Base-by-base conservation (phyloP, 352 stramenopile genomes). In the Pythium vanterpoolii region DNA sequence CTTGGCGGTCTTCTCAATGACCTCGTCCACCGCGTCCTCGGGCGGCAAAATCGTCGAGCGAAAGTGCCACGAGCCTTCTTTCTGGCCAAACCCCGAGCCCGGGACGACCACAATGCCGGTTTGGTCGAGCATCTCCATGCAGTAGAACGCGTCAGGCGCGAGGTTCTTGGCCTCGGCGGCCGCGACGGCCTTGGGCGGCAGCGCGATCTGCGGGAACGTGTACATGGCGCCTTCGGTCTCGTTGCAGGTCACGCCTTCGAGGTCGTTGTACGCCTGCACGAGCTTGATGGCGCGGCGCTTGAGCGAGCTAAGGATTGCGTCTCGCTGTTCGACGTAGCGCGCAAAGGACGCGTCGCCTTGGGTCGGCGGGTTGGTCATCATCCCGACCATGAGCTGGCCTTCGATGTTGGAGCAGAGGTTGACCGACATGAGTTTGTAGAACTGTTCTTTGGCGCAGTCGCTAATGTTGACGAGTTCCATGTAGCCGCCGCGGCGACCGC, bases 351-450 rank as follows among this genome's bases (percentile, higher is more conserved):
- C 78, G 50, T 97, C 77, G 11, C 96, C 96, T 31, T 73, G 56
- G 57, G 96, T 83, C 2, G 96, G 97, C 52, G 96, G 96, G 69
- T 97, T 97, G 34, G 97, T 96, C 97, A 99, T 99, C 57, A 99
- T 85, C 33, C 92, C 96, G 28, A 96, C 97, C 86, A 98, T 97
- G 47, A 99, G 79, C 80, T 99, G 97, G 10, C 97, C 97, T 61
- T 95, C 84, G 26, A 98, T 90, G 70, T 98, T 98, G 34, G 89
- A 98, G 79, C 97, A 99, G 19, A 99, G 81, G 68, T 92, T 96
- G 43, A 98, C 87, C 19, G 94, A 99, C 59, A 96, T 95, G 61
- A 99, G 86, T 80, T 99, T 99, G 81, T 99, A 99, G 21, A 99
- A 78, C 74, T 99, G 86, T n/a, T 97, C 91, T 63, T 96, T 89